phyloP scores from a whole-genome alignment of 768 basidiomycete species.

The Roridomyces roridus region DNA sequence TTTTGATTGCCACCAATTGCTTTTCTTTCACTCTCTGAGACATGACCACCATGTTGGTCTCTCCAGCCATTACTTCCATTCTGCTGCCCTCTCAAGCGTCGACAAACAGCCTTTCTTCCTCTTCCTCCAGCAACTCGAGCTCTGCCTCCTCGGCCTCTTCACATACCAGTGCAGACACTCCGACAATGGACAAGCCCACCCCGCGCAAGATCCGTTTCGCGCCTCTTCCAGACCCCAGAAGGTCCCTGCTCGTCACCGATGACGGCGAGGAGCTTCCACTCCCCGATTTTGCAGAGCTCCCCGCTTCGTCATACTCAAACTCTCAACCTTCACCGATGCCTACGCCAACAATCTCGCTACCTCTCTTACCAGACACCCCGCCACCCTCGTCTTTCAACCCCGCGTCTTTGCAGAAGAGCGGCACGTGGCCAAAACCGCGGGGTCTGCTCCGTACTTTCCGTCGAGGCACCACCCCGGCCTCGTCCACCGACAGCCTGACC shows the following conservation, averaged over 20 bases:
- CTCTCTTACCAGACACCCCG: conserved; percentile 22
- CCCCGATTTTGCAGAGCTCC: conserved; percentile 4
- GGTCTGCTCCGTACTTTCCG: conserved; percentile 20
- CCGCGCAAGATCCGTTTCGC: conserved; percentile 74
- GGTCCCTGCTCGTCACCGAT: conserved; percentile 50
- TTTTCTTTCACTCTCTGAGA: too few species aligned
- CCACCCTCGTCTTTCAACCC: conserved; percentile 33
- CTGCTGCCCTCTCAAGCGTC: conserved; percentile 12
- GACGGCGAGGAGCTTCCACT: conserved; percentile 49
- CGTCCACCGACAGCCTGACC: conserved; percentile 41
- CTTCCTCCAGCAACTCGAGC: neutral
- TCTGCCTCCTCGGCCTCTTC: neutral
- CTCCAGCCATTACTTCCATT: neutral
- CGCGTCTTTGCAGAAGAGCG: conserved; percentile 21
- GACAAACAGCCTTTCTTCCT: conserved; percentile 15
- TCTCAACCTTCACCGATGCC: conserved; percentile 52
- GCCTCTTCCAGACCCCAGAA: conserved; percentile 80
- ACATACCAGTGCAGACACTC: conserved; percentile 14
- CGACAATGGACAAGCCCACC: conserved; percentile 2
- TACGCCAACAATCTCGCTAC: conserved; percentile 29
- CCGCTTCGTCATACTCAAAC: conserved; percentile 47
- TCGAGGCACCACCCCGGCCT: conserved; percentile 30
- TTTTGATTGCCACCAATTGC: too few species aligned
- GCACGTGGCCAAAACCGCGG: conserved; percentile 15
- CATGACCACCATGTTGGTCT: too few species aligned